phyloP scores from a whole-genome alignment of 345 rosid species.

The Dovyalis caffra region DNA sequence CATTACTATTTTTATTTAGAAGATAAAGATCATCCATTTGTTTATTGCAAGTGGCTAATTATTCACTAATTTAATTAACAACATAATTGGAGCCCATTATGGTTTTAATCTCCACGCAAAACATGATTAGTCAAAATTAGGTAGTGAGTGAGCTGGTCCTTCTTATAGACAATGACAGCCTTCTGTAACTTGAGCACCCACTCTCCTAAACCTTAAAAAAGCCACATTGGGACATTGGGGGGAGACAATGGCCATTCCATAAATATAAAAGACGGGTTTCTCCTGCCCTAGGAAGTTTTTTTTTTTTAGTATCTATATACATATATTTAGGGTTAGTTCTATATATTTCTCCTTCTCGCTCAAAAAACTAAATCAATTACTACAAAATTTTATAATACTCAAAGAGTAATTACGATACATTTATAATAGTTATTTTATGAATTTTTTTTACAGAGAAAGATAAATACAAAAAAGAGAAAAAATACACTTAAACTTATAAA shows the following conservation, averaged over 20 bases:
- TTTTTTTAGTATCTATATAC: too few relatives aligned
- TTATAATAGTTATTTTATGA: too few relatives aligned
- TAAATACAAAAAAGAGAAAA: too few relatives aligned
- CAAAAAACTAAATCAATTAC: background rate
- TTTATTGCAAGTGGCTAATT: background rate
- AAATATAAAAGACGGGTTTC: background rate
- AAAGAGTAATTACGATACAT: too few relatives aligned
- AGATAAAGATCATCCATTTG: background rate
- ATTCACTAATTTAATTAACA: background rate
- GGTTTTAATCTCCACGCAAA: conserved; percentile 1
- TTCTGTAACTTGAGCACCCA: background rate
- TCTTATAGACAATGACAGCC: background rate
- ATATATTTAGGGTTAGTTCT: too few relatives aligned
- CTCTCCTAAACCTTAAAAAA: background rate
- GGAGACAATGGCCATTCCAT: conserved; percentile 9
- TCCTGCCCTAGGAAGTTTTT: background rate
- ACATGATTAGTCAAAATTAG: background rate
- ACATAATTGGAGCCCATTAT: background rate
- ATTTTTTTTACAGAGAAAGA: too few relatives aligned
- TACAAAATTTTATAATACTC: too few relatives aligned
- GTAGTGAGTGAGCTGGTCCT: background rate
- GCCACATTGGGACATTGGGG: conserved; percentile 2
- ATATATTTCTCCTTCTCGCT: background rate
- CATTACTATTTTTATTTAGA: background rate
- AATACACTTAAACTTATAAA: too few relatives aligned